Percentiles rank a stretch among this genome's conserved stretches.
Evolutionary conservation across 148 eudicot genomes (phyloP).

Genomic region (Fallopia convolvulus): DNA sequence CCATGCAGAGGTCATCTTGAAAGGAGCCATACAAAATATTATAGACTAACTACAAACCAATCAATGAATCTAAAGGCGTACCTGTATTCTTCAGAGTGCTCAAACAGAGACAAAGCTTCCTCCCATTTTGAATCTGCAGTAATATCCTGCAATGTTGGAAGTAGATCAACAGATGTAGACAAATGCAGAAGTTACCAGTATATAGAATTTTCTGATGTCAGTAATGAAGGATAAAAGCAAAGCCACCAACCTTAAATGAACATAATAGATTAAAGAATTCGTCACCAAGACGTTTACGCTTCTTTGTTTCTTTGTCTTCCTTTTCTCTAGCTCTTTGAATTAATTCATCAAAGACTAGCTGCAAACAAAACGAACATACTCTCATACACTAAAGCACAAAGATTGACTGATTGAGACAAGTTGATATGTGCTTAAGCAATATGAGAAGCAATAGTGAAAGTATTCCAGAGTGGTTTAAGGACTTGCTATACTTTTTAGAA

Average conservation of each 20-base stretch:
- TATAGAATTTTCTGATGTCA: background rate
- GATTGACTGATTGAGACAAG: background rate
- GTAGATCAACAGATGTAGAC: background rate
- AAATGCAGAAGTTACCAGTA: background rate
- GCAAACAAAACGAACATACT: constrained; percentile 19
- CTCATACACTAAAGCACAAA: background rate
- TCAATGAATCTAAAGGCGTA: constrained; percentile 14
- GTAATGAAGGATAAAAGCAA: background rate
- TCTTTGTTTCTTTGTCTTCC: constrained; percentile 95
- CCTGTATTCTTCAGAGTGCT: constrained; percentile 55
- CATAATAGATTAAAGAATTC: constrained; percentile 55
- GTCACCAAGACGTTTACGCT: constrained; percentile 71
- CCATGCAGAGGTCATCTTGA: background rate
- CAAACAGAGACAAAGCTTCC: constrained; percentile 53
- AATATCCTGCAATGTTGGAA: constrained; percentile 46
- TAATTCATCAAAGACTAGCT: constrained; percentile 79
- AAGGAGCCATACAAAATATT: background rate
- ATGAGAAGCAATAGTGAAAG: constrained; percentile 5
- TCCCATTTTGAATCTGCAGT: constrained; percentile 71
- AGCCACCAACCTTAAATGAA: constrained; percentile 55
- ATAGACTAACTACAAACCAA: background rate
- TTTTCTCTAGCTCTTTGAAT: constrained; percentile 59
- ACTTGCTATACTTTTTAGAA: no score
- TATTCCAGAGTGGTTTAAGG: background rate
- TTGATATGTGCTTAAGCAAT: background rate